phyloP scores from a whole-genome alignment of 768 basidiomycete species.

The Lyophyllum decastes region DNA sequence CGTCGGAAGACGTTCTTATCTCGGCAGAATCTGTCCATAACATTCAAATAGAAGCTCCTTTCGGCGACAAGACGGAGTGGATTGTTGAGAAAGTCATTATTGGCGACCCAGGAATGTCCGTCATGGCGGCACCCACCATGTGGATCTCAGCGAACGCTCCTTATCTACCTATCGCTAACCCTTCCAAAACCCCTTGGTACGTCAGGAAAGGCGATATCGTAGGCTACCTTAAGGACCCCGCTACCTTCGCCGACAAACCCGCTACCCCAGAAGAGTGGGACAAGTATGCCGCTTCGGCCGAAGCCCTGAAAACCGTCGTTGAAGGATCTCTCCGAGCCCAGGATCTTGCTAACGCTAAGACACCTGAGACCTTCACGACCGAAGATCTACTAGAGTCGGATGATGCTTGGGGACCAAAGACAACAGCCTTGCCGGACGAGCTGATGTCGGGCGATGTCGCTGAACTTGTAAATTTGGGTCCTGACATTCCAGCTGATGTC shows the following conservation, averaged over 20 bases:
- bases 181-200: not conserved
- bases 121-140: no score
- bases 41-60: slow-evolving; percentile 6
- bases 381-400: slow-evolving; percentile 21
- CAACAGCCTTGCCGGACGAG: slow-evolving; percentile 20
- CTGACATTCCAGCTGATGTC: not conserved
- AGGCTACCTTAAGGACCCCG: not conserved
- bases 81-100: slow-evolving; percentile 18
- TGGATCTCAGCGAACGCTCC: not conserved
- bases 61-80: slow-evolving; percentile 14
- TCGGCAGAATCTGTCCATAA: slow-evolving; percentile 5
- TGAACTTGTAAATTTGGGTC: not conserved
- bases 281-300: not conserved
- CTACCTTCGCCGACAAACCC: not conserved
- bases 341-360: not conserved
- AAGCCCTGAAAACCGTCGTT: slow-evolving; percentile 5
- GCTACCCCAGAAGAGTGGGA: not conserved
- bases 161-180: not conserved
- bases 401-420: slow-evolving; percentile 27
- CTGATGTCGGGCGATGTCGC: not conserved
- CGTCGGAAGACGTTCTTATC: not conserved
- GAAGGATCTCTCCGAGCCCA: not conserved
- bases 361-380: slow-evolving; percentile 1
- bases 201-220: not conserved
- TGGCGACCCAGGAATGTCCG: not conserved